Percentiles rank a stretch among this genome's conserved stretches.
Evolutionary conservation across 371 early-diverging fungal genomes (phyloP).

Genomic region (Mucor ambiguus): DNA sequence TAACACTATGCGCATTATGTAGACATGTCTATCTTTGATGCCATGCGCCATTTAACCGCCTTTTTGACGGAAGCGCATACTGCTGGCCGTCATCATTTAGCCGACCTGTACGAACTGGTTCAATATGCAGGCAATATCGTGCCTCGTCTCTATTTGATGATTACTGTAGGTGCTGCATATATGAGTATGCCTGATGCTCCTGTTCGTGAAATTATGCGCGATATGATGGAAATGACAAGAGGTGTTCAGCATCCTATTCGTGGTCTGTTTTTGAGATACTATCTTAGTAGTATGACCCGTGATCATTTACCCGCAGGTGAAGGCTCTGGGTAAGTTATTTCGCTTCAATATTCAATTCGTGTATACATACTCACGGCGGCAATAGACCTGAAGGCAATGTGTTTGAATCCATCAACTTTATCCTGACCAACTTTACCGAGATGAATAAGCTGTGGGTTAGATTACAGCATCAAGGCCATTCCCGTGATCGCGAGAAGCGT

Average conservation of each 20-base stretch:
- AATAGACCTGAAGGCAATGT: conserved; percentile 80
- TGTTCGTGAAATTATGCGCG: conserved; percentile 92
- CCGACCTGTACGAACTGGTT: conserved; percentile 95
- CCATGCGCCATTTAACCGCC: conserved; percentile 84
- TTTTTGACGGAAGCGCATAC: conserved; percentile 88
- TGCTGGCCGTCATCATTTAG: conserved; percentile 84
- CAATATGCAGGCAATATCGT: conserved; percentile 97
- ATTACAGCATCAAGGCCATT: conserved; percentile 91
- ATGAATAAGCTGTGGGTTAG: conserved; percentile 99
- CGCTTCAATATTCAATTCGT: not conserved
- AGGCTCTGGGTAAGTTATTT: conserved; percentile 49
- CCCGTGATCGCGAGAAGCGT: conserved; percentile 87
- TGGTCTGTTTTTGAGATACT: conserved; percentile 94
- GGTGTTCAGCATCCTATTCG: conserved; percentile 98
- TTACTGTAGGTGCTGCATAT: conserved; percentile 94
- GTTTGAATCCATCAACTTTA: conserved; percentile 88
- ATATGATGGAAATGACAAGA: conserved; percentile 97
- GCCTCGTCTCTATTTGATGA: conserved; percentile 97
- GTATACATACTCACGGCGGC: not conserved
- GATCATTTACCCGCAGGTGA: conserved; percentile 78
- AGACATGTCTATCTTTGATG: conserved; percentile 97
- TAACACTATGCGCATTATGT: not conserved
- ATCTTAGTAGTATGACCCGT: conserved; percentile 89
- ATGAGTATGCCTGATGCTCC: conserved; percentile 89
- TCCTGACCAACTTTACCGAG: conserved; percentile 92